These are phyloP conservation scores for Fusarium sp. DNA, from an alignment of 2,329 filamentous ascomycete genomes.

Conservation along the genomic window DNA sequence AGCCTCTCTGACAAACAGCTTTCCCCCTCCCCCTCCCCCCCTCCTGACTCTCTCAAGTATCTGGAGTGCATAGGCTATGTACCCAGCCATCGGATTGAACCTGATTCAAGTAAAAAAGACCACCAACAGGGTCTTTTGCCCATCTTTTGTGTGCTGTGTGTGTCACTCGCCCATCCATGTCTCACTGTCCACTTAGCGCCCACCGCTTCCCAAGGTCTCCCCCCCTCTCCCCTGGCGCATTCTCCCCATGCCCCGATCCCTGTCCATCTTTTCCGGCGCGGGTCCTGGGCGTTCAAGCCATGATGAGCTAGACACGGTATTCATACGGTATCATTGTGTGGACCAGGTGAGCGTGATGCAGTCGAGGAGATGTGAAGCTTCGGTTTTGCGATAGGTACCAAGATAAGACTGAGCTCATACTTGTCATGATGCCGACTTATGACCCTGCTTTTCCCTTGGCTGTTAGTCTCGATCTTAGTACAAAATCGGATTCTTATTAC, in stretches of 20 bases:
- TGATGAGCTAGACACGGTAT: constrained; percentile 37
- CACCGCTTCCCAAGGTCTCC: constrained; percentile 18
- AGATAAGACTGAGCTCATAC: not conserved
- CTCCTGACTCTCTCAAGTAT: not conserved
- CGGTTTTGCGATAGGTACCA: not conserved
- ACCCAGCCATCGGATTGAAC: not conserved
- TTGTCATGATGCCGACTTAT: not conserved
- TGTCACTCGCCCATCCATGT: constrained; percentile 41
- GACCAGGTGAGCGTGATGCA: not conserved
- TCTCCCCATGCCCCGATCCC: constrained; percentile 33
- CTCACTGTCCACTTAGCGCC: constrained; percentile 42
- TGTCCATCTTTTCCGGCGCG: constrained; percentile 23
- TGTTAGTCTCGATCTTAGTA: constrained; percentile 1
- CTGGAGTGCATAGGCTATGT: not conserved
- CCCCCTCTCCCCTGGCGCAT: constrained; percentile 16
- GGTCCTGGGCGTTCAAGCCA: constrained; percentile 31
- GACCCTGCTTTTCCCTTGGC: not conserved
- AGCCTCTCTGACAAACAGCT: not conserved
- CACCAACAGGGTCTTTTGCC: constrained; percentile 26
- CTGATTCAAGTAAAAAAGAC: constrained; percentile 5
- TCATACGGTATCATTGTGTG: constrained; percentile 13
- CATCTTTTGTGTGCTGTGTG: constrained; percentile 29
- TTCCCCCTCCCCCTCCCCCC: not conserved
- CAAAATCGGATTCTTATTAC: not conserved
- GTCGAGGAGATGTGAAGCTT: not conserved